Base-by-base conservation (phyloP, 352 stramenopile species). In the Phytophthora constricta region DNA sequence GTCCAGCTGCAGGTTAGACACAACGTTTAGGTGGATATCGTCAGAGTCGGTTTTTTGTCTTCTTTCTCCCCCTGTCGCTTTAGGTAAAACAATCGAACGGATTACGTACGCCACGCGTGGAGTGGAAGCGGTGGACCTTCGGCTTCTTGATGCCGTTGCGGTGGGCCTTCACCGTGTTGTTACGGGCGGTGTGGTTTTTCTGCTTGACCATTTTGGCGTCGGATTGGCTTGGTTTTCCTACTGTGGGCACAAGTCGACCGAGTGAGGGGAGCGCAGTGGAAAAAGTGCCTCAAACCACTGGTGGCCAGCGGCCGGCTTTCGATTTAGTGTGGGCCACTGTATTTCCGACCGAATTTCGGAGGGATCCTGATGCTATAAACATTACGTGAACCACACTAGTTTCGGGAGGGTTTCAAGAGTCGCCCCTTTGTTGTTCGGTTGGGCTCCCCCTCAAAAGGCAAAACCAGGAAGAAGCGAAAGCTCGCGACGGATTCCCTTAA, bases 121-220 rank as follows among this genome's bases (percentile, higher is more conserved):
- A 98, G 69, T 97, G 85, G 82, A 98, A 98, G 77, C 96, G 96
- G 78, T 95, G 91, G 76, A 91, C 90, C 83, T 98, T 98, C 68
- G 92, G 93, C 92, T 98, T 99, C 84, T 98, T 98, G 82, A 99
- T 99, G 71, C 97, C 97, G 79, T 98, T 98, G 78, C 88, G 88
- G 79, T 98, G 95, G 56, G 96, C 97, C 90, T 99, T 99, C 82
- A 97, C 90, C 63, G 95, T 98, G 71, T 97, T 95, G 90, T 99
- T 99, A 82, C 97, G 96, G 70, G 94, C 94, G 62, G 95, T 98
- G 85, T 98, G 97, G 86, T 99, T 98, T 93, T 99, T 99, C 95
- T 97, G 91, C 89, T 97, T 95, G 82, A 95, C 87, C 87, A 95
- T 95, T 71, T 77, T 91, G 63, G 72, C 80, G 72, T 80, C 63